These are phyloP conservation scores for Nothomitra cinnamomea DNA, from an alignment of 2,329 filamentous ascomycete species.

Conservation along the genomic window DNA sequence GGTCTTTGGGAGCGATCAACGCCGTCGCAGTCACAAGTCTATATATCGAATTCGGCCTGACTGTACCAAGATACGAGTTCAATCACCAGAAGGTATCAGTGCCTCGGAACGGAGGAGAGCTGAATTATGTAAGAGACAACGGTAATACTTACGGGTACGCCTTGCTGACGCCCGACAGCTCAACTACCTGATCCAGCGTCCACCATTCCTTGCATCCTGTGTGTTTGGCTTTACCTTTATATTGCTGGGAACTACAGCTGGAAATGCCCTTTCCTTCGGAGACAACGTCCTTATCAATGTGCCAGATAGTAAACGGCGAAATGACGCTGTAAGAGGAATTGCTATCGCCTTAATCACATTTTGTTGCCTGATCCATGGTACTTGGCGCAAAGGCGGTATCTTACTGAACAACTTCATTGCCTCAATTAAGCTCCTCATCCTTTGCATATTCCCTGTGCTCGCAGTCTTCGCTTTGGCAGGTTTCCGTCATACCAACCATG, in stretches of 20 bases:
- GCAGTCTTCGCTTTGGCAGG: slow-evolving; percentile 14
- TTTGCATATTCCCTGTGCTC: slow-evolving; percentile 27
- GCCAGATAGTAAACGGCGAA: slow-evolving; percentile 21
- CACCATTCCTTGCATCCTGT: slow-evolving; percentile 26
- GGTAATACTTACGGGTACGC: background rate
- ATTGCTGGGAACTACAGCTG: slow-evolving; percentile 30
- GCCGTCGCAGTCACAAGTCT: background rate
- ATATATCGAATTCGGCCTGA: background rate
- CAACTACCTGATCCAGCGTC: slow-evolving; percentile 27
- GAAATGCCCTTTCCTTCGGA: slow-evolving; percentile 32
- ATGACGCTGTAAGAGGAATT: background rate
- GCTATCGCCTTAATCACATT: slow-evolving; percentile 28
- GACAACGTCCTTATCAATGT: slow-evolving; percentile 23
- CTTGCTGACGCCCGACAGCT: slow-evolving; percentile 15
- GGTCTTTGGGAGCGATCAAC: background rate
- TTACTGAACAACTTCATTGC: slow-evolving; percentile 34
- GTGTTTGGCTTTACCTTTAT: slow-evolving; percentile 30
- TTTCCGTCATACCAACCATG: background rate
- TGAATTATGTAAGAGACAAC: background rate
- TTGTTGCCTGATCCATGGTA: slow-evolving; percentile 31
- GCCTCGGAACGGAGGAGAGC: background rate
- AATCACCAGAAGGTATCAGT: background rate
- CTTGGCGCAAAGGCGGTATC: slow-evolving; percentile 33
- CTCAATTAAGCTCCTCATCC: slow-evolving; percentile 30
- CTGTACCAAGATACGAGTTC: background rate